A percentile compares a stretch with the other conserved stretches of the same genome.
Evolutionary conservation across 225 moss, liverwort and hornwort species (phyloP).

Genomic region (Antitrichia curtipendula): DNA sequence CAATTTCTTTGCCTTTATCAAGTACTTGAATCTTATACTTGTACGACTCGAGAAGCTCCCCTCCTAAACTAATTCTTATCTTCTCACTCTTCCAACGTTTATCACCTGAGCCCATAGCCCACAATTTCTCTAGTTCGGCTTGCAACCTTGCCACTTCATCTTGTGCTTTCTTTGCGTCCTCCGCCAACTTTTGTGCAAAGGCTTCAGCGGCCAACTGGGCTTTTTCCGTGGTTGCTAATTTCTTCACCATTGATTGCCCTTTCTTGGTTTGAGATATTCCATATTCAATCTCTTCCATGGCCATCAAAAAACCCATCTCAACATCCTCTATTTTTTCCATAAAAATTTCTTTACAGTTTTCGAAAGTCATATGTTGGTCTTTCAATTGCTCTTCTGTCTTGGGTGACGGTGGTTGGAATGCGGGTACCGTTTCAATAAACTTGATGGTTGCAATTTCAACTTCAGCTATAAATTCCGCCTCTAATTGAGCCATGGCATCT

Average conservation of each 20-base stretch:
- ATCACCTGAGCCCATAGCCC: neutral
- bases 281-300: slow-evolving; percentile 35
- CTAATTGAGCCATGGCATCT: neutral
- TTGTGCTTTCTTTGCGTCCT: neutral
- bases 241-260: neutral
- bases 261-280: neutral
- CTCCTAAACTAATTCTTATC: neutral
- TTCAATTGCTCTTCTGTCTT: neutral
- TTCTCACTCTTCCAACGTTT: slow-evolving; percentile 23
- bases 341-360: neutral
- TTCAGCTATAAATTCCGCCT: neutral
- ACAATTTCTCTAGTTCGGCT: neutral
- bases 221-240: neutral
- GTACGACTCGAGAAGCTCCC: neutral
- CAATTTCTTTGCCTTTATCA: slow-evolving; percentile 7
- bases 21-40: neutral
- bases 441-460: neutral
- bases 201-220: neutral
- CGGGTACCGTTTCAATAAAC: neutral
- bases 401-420: neutral
- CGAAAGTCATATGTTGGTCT: slow-evolving; percentile 2
- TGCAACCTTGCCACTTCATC: neutral
- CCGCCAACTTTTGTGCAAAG: neutral
- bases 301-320: neutral
- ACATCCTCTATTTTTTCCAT: neutral